Conservation (phyloP, 2,329 filamentous ascomycete genomes). For the Arthrobotrys megalospora region DNA sequence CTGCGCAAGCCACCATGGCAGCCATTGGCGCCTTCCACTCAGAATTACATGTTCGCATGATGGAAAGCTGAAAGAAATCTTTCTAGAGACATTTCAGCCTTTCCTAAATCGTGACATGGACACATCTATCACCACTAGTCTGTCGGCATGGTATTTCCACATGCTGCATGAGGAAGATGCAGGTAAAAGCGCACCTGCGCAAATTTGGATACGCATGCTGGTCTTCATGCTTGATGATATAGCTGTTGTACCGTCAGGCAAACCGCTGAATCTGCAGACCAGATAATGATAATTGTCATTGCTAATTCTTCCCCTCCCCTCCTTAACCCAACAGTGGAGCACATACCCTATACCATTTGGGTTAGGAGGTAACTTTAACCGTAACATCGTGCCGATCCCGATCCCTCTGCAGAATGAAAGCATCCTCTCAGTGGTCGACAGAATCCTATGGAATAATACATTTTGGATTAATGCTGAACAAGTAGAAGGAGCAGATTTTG, state of each 20-base stretch:
- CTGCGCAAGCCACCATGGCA: slow-evolving; percentile 32
- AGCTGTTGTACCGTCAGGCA: slow-evolving; percentile 16
- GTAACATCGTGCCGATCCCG: slow-evolving; percentile 34
- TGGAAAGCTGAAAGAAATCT: slow-evolving; percentile 28
- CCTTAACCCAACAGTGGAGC: background rate
- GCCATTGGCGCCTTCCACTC: slow-evolving; percentile 10
- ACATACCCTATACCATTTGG: background rate
- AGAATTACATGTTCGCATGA: slow-evolving; percentile 13
- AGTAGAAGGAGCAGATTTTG: slow-evolving; percentile 14
- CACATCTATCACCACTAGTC: background rate
- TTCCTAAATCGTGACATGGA: slow-evolving; percentile 22
- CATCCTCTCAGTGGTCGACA: slow-evolving; percentile 11
- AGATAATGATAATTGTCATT: slow-evolving; percentile 27
- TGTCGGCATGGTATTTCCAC: slow-evolving; percentile 42
- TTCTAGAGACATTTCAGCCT: slow-evolving; percentile 20
- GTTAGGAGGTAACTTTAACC: slow-evolving; percentile 30
- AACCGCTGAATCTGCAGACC: slow-evolving; percentile 14
- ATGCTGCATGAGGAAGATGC: slow-evolving; percentile 34
- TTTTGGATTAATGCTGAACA: slow-evolving; percentile 31
- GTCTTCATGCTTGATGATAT: slow-evolving; percentile 35
- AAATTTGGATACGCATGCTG: slow-evolving; percentile 25
- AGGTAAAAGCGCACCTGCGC: slow-evolving; percentile 24
- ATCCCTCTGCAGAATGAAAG: slow-evolving; percentile 37
- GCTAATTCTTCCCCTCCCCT: slow-evolving; percentile 17
- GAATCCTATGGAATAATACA: slow-evolving; percentile 19